phyloP scores from a whole-genome alignment of 140 eudicot genomes.

The Anethum foeniculum region DNA sequence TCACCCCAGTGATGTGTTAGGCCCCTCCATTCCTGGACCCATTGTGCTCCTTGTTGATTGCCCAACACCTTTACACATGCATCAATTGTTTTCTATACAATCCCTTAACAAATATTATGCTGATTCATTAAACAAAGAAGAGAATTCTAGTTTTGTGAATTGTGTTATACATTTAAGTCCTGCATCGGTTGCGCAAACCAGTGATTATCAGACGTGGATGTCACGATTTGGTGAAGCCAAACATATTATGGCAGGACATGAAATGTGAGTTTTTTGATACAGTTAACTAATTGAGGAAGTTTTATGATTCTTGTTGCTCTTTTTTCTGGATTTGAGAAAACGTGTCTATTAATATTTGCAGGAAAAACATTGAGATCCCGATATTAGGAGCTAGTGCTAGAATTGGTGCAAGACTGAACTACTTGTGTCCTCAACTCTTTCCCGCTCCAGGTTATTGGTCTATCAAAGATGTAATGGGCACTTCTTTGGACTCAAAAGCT shows the following conservation, averaged over 20 bases:
- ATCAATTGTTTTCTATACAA: conserved; percentile 34
- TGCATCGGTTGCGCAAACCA: conserved; percentile 32
- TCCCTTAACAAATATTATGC: conserved; percentile 45
- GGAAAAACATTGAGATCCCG: conserved; percentile 74
- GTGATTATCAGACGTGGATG: conserved; percentile 76
- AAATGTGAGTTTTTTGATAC: conserved; percentile 38
- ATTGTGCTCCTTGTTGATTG: conserved; percentile 78
- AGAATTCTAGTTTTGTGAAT: conserved; percentile 44
- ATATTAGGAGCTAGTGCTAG: conserved; percentile 71
- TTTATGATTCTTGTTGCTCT: not conserved
- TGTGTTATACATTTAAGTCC: conserved; percentile 85
- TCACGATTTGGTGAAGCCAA: conserved; percentile 62
- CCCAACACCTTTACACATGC: conserved; percentile 64
- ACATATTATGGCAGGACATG: conserved; percentile 87
- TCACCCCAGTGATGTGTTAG: conserved; percentile 84
- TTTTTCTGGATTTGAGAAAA: not conserved
- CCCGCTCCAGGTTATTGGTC: conserved; percentile 98
- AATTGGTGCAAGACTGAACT: conserved; percentile 68
- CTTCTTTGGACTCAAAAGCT: conserved; percentile 5
- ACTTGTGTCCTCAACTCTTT: conserved; percentile 80
- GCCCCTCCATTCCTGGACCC: conserved; percentile 83
- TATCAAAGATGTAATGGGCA: conserved; percentile 21
- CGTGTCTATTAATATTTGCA: conserved; percentile 17
- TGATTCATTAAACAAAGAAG: conserved; percentile 31
- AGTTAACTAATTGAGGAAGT: not conserved